Base-by-base conservation (phyloP, 495 filamentous ascomycete genomes). In the Xylaria acuta region DNA sequence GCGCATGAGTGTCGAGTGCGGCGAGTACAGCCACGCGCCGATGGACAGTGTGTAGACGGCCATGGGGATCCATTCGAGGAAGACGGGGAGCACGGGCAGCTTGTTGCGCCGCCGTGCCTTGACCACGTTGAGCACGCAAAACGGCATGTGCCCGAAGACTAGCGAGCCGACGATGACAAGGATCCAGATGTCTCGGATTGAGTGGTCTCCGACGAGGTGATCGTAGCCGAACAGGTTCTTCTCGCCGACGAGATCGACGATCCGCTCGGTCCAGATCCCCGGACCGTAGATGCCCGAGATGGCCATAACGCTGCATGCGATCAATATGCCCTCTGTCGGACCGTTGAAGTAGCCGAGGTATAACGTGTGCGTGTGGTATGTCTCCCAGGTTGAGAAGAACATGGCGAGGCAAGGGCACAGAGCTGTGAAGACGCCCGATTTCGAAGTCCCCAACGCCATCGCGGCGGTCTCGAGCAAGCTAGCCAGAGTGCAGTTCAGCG, bases 381-480 rank as follows among this genome's bases (percentile, higher is more conserved):
- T 99, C 81, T 99, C 96, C 96, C 96, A 99, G 9, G 96, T 99
- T 6, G 95, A 98, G 84, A 98, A 97, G 86, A 97, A 98, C 96
- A 99, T 99, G 30, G 96, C 93, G 11, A 99, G 83, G 74, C 94
- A 97, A 2, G 96, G 97, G 66, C 94, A 88, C 47, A 98, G 82
- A 16, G 95, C 94, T 1, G 96, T 99, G 79, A 96, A 97, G 58
- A 94, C 92, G 74, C 96, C 96, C 8, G 93, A 88, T 67, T 89
- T 88, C 11, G 91, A 91, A 11, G 92, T 87, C 49, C 96, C 96
- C 43, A 96, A 86, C 34, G 94, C 97, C 91, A 99, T 92, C 22
- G 94, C 94, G 14, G 93, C 95, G 11, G 92, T 94, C 81, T 97
- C 93, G 67, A 95, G 88, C 64, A 99, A 82, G 80, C 92, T 94